Percentiles rank a stretch among this genome's conserved stretches.
Evolutionary conservation across 176 grass and related monocot genomes (phyloP).

Genomic region (Lolium rigidum): DNA sequence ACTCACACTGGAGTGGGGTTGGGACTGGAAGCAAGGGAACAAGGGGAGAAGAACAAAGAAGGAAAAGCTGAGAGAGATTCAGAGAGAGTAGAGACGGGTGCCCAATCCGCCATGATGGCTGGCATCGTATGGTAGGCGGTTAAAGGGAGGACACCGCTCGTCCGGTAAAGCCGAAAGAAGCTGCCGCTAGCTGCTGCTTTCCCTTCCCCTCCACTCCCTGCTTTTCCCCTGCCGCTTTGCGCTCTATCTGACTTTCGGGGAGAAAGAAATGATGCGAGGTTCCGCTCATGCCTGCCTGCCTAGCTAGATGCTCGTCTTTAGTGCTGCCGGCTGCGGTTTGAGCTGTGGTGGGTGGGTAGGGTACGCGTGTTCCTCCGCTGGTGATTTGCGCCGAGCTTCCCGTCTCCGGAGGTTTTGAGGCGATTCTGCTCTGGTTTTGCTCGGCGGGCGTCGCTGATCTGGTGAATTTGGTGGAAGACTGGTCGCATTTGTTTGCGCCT

Average conservation of each 20-base stretch:
- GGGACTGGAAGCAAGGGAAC: not conserved
- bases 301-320: constrained; percentile 50
- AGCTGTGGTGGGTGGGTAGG: constrained; percentile 14
- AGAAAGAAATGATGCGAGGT: constrained; percentile 64
- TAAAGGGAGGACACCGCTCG: constrained; percentile 59
- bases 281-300: constrained; percentile 56
- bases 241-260: constrained; percentile 31
- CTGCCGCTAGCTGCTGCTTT: constrained; percentile 42
- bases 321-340: not conserved
- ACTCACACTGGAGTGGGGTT: not conserved
- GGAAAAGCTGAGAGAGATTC: constrained; percentile 15
- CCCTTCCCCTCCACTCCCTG: constrained; percentile 15
- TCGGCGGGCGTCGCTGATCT: not conserved
- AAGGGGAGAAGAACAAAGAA: not conserved
- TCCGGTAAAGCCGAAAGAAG: constrained; percentile 69
- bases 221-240: not conserved
- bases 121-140: constrained; percentile 45
- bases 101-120: constrained; percentile 48
- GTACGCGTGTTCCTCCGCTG: constrained; percentile 7
- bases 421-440: not conserved
- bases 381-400: not conserved
- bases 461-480: not conserved
- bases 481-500: not conserved
- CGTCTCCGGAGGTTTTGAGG: not conserved
- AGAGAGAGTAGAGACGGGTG: not conserved